These are phyloP conservation scores for Trichosporon coremiiforme DNA, from an alignment of 1,284 basidiomycete genomes.

Conservation along the genomic window DNA sequence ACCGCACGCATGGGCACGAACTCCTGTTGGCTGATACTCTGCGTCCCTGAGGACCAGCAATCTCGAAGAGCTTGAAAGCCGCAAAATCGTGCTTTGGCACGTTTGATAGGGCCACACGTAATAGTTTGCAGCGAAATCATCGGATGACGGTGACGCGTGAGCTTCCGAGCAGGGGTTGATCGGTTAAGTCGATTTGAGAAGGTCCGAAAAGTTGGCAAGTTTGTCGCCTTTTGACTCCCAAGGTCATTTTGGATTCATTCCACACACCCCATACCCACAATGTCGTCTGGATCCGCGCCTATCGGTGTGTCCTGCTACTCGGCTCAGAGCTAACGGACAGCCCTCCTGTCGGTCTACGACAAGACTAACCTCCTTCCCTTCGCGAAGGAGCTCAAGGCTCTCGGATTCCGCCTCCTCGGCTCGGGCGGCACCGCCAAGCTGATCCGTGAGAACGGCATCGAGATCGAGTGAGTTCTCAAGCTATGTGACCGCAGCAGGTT, in stretches of 20 bases:
- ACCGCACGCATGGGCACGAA: background rate
- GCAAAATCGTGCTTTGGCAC: background rate
- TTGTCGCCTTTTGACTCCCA: slow-evolving; percentile 4
- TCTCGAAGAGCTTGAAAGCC: slow-evolving; percentile 13
- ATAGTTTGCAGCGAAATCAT: background rate
- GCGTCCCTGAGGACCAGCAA: background rate
- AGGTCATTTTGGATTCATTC: slow-evolving; percentile 5
- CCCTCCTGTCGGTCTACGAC: slow-evolving; percentile 95
- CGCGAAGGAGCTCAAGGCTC: slow-evolving; percentile 75
- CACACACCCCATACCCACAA: background rate
- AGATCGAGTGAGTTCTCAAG: slow-evolving; percentile 71
- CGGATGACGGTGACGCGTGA: slow-evolving; percentile 15
- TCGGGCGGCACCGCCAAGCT: slow-evolving; percentile 97
- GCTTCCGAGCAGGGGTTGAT: slow-evolving; percentile 10
- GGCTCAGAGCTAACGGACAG: slow-evolving; percentile 49
- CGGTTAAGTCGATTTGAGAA: slow-evolving; percentile 18
- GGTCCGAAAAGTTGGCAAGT: slow-evolving; percentile 12
- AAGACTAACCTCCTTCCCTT: slow-evolving; percentile 89
- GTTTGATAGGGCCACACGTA: slow-evolving; percentile 13
- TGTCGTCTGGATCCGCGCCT: slow-evolving; percentile 20
- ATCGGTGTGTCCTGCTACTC: background rate
- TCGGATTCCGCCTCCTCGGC: slow-evolving; percentile 86
- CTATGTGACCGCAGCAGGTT: too few species aligned
- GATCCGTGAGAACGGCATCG: slow-evolving; percentile 89
- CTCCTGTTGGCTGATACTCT: background rate